Evolutionary conservation across 2,329 filamentous ascomycete genomes (phyloP).

Genomic region (Sporothrix variecibatus): DNA sequence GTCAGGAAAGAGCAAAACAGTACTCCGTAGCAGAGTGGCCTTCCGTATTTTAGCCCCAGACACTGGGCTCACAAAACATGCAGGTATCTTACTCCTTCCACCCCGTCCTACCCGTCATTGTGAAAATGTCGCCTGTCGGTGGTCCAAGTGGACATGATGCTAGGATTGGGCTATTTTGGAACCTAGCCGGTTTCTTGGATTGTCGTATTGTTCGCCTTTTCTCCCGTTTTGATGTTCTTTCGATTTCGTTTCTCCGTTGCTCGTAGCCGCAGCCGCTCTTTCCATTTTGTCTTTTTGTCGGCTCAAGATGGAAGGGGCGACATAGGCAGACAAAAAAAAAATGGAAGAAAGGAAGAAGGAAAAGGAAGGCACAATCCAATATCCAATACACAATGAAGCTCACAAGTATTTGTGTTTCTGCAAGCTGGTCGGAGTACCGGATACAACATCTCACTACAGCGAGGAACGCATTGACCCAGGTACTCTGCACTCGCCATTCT

Average conservation of each 20-base stretch:
- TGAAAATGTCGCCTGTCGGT: not conserved
- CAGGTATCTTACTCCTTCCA: not conserved
- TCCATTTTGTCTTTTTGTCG: not conserved
- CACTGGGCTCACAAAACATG: constrained; percentile 10
- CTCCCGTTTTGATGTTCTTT: not conserved
- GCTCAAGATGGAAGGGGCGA: not conserved
- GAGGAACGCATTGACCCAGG: not conserved
- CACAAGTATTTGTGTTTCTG: not conserved
- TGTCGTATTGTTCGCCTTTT: not conserved
- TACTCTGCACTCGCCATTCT: constrained; percentile 5
- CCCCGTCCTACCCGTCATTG: not conserved
- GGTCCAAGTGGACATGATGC: not conserved
- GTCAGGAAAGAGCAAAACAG: not conserved
- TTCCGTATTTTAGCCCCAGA: not conserved
- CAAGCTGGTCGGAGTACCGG: constrained; percentile 3
- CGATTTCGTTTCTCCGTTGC: not conserved
- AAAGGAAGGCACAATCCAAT: not conserved
- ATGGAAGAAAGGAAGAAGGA: not conserved
- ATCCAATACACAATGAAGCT: not conserved
- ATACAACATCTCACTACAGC: not conserved
- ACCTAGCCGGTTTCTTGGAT: not conserved
- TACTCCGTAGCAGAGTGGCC: not conserved
- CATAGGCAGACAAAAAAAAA: not conserved
- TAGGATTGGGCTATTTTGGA: not conserved
- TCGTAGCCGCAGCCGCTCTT: not conserved